phyloP scores from a whole-genome alignment of 805 yeast species.

The Wickerhamiella sorbophila region DNA sequence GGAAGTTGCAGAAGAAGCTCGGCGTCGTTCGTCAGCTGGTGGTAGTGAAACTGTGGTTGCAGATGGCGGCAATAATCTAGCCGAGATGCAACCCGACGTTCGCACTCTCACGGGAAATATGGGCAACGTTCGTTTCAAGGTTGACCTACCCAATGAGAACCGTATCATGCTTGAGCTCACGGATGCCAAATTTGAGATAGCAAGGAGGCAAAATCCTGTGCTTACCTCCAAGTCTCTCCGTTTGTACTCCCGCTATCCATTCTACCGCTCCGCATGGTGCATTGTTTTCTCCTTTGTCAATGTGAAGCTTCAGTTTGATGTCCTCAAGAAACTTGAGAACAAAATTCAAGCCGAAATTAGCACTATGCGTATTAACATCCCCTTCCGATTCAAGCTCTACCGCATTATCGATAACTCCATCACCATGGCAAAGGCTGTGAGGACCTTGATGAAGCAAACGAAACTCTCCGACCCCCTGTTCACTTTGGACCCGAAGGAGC shows the following conservation, averaged over 20 bases:
- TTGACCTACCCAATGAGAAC: constrained; percentile 34
- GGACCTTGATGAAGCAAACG: constrained; percentile 32
- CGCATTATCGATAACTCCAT: constrained; percentile 67
- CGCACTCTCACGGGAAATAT: constrained; percentile 11
- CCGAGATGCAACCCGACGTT: constrained; percentile 3
- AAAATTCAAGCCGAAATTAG: constrained; percentile 21
- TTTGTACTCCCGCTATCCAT: constrained; percentile 38
- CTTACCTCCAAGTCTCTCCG: constrained; percentile 28
- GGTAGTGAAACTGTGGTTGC: constrained; percentile 11
- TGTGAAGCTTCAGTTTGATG: constrained; percentile 11
- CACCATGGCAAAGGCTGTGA: constrained; percentile 48
- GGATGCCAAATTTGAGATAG: constrained; percentile 22
- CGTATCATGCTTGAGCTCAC: constrained; percentile 36
- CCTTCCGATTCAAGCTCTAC: constrained; percentile 62
- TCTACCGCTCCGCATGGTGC: constrained; percentile 27
- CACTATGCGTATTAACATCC: constrained; percentile 33
- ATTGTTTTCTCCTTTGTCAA: constrained; percentile 21
- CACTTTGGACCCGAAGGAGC: constrained; percentile 19
- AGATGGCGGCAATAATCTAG: constrained; percentile 15
- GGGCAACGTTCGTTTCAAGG: constrained; percentile 23
- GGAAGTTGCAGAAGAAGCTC: constrained; percentile 1
- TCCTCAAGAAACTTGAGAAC: constrained; percentile 2
- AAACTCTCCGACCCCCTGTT: constrained; percentile 15
- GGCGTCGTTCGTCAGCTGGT: constrained; percentile 1
- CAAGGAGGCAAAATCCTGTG: constrained; percentile 20